Base-by-base conservation (phyloP, 139 green algal genomes). In the Chlorella sp. region DNA sequence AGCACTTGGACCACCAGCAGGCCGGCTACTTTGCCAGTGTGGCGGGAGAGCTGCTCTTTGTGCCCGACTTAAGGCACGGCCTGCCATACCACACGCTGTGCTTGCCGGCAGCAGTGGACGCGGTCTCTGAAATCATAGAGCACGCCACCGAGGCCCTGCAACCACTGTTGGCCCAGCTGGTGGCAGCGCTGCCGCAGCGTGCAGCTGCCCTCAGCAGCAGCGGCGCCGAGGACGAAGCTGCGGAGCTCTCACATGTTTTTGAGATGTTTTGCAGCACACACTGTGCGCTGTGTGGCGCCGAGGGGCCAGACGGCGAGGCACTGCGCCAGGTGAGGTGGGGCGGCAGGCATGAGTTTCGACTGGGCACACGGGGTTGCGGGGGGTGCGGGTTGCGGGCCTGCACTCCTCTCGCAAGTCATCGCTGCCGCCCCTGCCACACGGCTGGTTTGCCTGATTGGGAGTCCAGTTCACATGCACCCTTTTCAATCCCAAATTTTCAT, bases 91-190 rank as follows among this genome's bases (percentile, higher is more conserved):
- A 67, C 60, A 36, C 76, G 1, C 11, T 30, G 6, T 30, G n/a
- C 28, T 60, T 78, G 44, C 60, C 81, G 4, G 57, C 83, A 5
- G 84, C 74, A n/a, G 84, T 88, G 68, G 84, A 88, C 17, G 84
- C 41, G 2, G 39, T 57, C 17, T 72, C 55, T 13, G 84, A 88
- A 32, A 18, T 82, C 12, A 80, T 88, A 12, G 84, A 88, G 75
- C 84, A 82, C 36, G 69, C 74, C 6, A 34, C n/a, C 0, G 69
- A 80, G 34, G 75, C 44, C 4, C 57, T 82, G 30, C 26, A 74
- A n/a, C 74, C 69, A n/a, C 69, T 88, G 69, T 69, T 88, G n/a
- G 23, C 73, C 7, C 30, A 72, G 36, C 41, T 88, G 56, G 78
- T 51, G n/a, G n/a, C 56, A 11, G 74, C 30, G 23, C 69, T 88